phyloP scores from a whole-genome alignment of 192 early-diverging fungal species.

The Podochytrium sp. region DNA sequence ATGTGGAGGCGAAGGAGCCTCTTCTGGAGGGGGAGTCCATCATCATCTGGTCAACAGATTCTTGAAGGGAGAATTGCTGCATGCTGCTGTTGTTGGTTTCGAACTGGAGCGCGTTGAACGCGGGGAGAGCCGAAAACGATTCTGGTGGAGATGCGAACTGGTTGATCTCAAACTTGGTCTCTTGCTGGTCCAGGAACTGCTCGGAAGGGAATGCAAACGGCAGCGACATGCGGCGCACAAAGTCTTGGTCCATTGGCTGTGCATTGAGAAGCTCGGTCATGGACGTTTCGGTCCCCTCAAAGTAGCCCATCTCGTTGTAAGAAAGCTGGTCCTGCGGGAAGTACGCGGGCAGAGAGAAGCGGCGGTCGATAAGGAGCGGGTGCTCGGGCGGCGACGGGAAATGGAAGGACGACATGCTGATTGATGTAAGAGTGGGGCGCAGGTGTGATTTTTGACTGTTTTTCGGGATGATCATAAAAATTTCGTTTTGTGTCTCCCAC shows the following conservation, averaged over 20 bases:
- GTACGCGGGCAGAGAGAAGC: not conserved
- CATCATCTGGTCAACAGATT: not conserved
- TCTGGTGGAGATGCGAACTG: too few relatives aligned
- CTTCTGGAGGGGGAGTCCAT: not conserved
- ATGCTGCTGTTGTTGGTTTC: too few relatives aligned
- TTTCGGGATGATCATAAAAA: too few relatives aligned
- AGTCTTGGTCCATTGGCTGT: not conserved
- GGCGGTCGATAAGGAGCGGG: not conserved
- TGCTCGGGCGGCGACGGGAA: too few relatives aligned
- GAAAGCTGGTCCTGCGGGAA: not conserved
- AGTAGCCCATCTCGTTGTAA: not conserved
- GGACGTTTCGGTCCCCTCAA: not conserved
- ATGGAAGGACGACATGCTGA: too few relatives aligned
- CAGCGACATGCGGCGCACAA: not conserved
- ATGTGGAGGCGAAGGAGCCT: not conserved
- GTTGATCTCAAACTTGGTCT: too few relatives aligned
- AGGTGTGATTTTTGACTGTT: too few relatives aligned
- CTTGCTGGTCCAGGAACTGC: not conserved
- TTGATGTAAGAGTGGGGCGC: too few relatives aligned
- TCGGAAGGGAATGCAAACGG: not conserved
- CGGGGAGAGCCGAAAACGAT: too few relatives aligned
- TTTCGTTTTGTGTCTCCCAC: too few relatives aligned
- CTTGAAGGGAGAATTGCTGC: too few relatives aligned
- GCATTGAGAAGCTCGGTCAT: not conserved
- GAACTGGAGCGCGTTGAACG: too few relatives aligned